Evolutionary conservation across 2,329 filamentous ascomycete species (phyloP), one percentile per base, ranked within the genome.

Genomic region (Akanthomyces uredinophilus): DNA sequence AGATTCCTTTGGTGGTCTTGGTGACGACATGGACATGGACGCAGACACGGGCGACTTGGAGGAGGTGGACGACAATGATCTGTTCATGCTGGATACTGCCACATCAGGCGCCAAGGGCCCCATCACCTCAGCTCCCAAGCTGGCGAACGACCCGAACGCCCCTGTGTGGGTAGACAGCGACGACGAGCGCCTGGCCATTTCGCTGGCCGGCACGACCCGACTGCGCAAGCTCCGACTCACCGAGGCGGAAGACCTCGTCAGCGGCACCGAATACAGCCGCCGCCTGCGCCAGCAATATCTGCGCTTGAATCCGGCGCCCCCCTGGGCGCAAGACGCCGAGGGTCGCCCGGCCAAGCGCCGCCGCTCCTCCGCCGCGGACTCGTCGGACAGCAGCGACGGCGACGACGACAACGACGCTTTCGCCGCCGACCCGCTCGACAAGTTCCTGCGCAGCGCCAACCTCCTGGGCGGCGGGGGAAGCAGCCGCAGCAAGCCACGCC

Each of bases 151-250:
- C 18, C 69, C 65, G 52, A 78, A 82, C 47, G 78, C 79, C 22
- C 82, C 88, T 3, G 90, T 87, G 1, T 99, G 95, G 95, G 87
- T 93, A 68, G 95, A 99, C 73, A 98, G 93, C 74, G 95, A 99
- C 69, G 95, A 99, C 71, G 95, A 98, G 71, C 85, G 91, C 60
- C 79, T 97, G 65, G 85, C 87, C 7, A 83, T 99, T 54, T 98
- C 94, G 16, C 82, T 99, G 44, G 89, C 91, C 4, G 84, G 86
- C 29, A 87, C 88, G 50, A 84, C 87, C 53, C 84, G 90, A 66
- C 74, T 97, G 71, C 86, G 93, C 67, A 98, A 98, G 75, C 80
- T 99, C 65, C 85, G 95, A 64, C 80, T 87, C 56, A 88, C 86
- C 2, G 92, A 94, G 70, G 85, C 84, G 1, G 95, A 99, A 70